phyloP scores from a whole-genome alignment of 805 yeast genomes.

The Wickerhamomyces mucosus region DNA sequence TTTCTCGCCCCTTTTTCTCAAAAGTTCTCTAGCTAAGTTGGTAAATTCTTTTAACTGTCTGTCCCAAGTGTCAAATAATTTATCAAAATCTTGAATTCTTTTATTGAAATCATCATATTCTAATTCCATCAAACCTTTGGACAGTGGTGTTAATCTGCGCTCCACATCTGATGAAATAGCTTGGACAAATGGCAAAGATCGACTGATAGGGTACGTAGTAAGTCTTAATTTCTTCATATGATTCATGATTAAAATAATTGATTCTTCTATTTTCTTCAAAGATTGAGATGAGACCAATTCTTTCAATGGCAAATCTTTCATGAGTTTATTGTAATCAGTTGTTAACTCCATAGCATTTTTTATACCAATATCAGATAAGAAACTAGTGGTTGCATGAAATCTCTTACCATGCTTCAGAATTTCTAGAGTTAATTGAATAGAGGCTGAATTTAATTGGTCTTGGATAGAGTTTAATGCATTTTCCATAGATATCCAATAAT shows the following conservation, averaged over 20 bases:
- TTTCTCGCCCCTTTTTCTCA: conserved; percentile 64
- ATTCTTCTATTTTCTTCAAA: conserved; percentile 33
- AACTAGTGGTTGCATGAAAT: conserved; percentile 68
- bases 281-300: conserved; percentile 41
- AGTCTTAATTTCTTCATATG: conserved; percentile 57
- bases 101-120: conserved; percentile 30
- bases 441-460: conserved; percentile 45
- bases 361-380: conserved; percentile 63
- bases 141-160: conserved; percentile 29
- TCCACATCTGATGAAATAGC: conserved; percentile 51
- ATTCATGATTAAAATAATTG: conserved; percentile 39
- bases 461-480: conserved; percentile 44
- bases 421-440: conserved; percentile 47
- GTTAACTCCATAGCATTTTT: conserved; percentile 42
- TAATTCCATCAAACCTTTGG: conserved; percentile 36
- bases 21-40: conserved; percentile 59
- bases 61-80: conserved; percentile 45
- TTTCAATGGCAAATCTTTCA: conserved; percentile 62
- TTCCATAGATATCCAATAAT: conserved; percentile 73
- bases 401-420: conserved; percentile 63
- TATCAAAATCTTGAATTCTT: conserved; percentile 20
- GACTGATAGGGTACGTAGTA: conserved; percentile 50
- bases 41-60: conserved; percentile 52
- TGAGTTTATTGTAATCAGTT: conserved; percentile 46
- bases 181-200: conserved; percentile 61